These are phyloP conservation scores for Suillus paluster DNA, from an alignment of 768 basidiomycete genomes.

Conservation along the genomic window DNA sequence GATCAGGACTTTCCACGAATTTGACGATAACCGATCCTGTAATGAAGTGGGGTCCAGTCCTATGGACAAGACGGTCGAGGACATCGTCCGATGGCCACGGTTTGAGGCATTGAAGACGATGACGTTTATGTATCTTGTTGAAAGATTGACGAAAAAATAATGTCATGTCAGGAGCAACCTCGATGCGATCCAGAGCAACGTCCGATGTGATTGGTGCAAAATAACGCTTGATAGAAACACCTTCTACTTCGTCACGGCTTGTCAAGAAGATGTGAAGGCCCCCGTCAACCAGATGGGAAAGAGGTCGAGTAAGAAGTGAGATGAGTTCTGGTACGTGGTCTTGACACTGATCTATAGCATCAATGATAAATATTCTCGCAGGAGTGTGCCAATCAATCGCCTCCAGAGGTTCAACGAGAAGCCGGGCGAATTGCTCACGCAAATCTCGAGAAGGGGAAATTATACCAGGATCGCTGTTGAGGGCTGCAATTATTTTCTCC, in stretches of 20 bases:
- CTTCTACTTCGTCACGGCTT: not conserved
- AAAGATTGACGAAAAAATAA: not conserved
- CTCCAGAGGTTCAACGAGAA: not conserved
- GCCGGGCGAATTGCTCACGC: not conserved
- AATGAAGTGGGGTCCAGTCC: not conserved
- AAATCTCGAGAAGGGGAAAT: not conserved
- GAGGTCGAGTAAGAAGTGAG: not conserved
- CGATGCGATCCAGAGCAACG: too few relatives aligned
- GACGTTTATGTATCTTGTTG: not conserved
- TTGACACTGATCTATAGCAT: conserved; percentile 4
- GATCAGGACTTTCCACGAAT: not conserved
- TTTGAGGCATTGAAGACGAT: not conserved
- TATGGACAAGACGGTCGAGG: not conserved
- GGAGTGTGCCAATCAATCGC: not conserved
- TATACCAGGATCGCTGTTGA: not conserved
- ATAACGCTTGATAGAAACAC: not conserved
- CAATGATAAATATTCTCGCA: not conserved
- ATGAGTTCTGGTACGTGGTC: not conserved
- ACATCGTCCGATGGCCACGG: not conserved
- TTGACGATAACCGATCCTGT: not conserved
- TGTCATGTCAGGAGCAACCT: accelerated
- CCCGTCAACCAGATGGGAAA: not conserved
- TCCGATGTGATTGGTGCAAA: not conserved
- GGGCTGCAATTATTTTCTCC: not conserved
- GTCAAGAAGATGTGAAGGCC: not conserved